Conservation (phyloP, 2,329 filamentous ascomycete genomes). For the Beauveria bassiana region DNA sequence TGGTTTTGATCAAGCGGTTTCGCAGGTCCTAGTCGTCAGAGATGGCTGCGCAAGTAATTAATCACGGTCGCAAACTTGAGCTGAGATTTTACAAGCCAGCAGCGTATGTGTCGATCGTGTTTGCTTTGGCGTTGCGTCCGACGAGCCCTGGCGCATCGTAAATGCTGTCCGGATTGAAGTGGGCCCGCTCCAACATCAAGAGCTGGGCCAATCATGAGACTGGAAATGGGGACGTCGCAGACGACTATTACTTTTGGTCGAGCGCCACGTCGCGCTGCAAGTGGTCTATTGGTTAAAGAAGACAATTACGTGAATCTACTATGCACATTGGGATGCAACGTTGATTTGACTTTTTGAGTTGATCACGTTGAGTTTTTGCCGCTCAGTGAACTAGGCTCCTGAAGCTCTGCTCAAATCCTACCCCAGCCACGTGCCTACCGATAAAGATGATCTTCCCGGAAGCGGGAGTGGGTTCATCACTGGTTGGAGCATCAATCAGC, state of each 20-base stretch:
- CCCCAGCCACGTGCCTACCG: conserved; percentile 45
- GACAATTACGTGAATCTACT: not conserved
- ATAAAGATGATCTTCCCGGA: conserved; percentile 57
- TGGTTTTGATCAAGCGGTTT: not conserved
- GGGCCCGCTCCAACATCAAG: conserved; percentile 27
- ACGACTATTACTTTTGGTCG: not conserved
- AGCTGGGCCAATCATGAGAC: conserved; percentile 11
- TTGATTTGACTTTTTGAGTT: not conserved
- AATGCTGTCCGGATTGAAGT: conserved; percentile 23
- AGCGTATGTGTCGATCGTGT: conserved; percentile 1
- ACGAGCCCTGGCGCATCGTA: conserved; percentile 9
- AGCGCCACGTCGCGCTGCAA: not conserved
- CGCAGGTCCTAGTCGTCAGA: not conserved
- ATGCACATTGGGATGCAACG: not conserved
- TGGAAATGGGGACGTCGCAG: not conserved
- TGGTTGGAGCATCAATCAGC: conserved; percentile 57
- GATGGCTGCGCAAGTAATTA: not conserved
- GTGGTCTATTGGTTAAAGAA: not conserved
- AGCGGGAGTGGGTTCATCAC: conserved; percentile 19
- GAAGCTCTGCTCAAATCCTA: conserved; percentile 44
- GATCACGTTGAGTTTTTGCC: not conserved
- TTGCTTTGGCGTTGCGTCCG: not conserved
- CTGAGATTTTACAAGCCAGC: not conserved
- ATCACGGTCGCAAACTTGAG: not conserved
- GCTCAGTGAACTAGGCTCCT: conserved; percentile 19